Base-by-base conservation (phyloP, 768 basidiomycete species). In the Lepiota venenata region DNA sequence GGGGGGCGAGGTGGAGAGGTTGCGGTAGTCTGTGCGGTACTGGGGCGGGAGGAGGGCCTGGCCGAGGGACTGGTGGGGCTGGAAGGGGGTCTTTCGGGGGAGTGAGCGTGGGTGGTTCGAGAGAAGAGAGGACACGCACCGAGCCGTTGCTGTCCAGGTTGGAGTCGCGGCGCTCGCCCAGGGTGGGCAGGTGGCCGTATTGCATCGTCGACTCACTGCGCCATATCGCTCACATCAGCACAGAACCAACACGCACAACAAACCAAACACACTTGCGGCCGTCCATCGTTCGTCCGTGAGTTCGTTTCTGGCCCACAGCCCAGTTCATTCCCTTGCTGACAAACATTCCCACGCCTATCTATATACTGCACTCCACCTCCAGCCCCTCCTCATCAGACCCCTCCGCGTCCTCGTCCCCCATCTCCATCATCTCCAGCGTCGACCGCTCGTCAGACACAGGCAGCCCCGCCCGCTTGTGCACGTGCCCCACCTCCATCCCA, bases 111-210 rank as follows among this genome's bases (percentile, higher is more conserved):
- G 65, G 65, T 58, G 60, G 59, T 63, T 65, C 67, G 62, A 51
- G 55, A 56, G 60, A 55, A 57, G 57, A 47, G 63, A 61, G 45
- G 59, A 59, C 38, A 67, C 81, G 67, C 70, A 84, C 83, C 65
- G 83, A 82, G 71, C 79, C 79, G 64, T 77, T 79, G 71, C 71
- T 72, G 67, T 84, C 82, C 58, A 82, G 69, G 63, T 69, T 80
- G 41, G 76, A 71, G 64, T 85, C 82, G 64, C 83, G 73, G 55
- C 77, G 71, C 58, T 80, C 79, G 49, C 71, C 65, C 55, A 75
- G 62, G 56, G 75, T 73, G 42, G 51, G 51, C 64, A 85, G 73
- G 66, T 83, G 83, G 57, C 73, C 74, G 74, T 84, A 85, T 63
- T 82, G 74, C 80, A 85, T 84, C 59, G 69, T 71, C 57, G 76